Base-by-base conservation (phyloP, 1,139 yeast genomes). In the Saccharomyces hybrid region DNA sequence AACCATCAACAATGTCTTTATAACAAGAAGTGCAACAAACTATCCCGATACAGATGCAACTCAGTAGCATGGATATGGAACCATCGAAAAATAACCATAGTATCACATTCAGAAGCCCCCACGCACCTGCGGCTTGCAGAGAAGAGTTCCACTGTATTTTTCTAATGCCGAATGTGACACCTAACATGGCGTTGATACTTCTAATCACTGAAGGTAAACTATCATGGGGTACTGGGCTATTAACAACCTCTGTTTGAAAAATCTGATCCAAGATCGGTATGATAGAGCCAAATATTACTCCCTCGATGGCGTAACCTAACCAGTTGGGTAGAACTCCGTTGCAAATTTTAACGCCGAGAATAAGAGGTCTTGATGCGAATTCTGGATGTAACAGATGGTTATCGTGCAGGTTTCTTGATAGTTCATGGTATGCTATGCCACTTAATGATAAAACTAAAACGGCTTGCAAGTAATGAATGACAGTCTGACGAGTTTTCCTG, bases 71-170 rank as follows among this genome's bases (percentile, higher is more conserved):
- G 51, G 81, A 79, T 11, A 81, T 63, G 1, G 96, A 82, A 2
- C 90, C 86, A 69, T 90, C 97, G 54, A 89, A 76, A 50, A 87
- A 73, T 56, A 83, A 72, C 96, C 97, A 90, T 56, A 90, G 74
- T 14, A 88, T 82, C 0, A 95, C 86, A 70, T 87, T 88, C 56
- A 88, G 76, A 52, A 85, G 73, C 4, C 86, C 78, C 89, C 95
- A 88, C 5, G 86, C 79, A 49, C 82, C 75, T 5, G 91, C 81
- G 4, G 89, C 88, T 66, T 89, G 96, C 48, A 84, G 71, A 20
- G 88, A 80, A 0, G 90, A 82, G 48, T 79, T 74, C 96, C 96
- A 89, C 60, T 86, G 86, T 50, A 88, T 78, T 62, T 86, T 86
- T 59, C 95, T 80, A 48, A 90, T 80, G 23, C 95, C 96, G 65